A percentile compares a stretch with the other conserved stretches of the same genome.
Evolutionary conservation across 2,329 filamentous ascomycete genomes (phyloP).

Genomic region (Ceratocystis diversiconidia): DNA sequence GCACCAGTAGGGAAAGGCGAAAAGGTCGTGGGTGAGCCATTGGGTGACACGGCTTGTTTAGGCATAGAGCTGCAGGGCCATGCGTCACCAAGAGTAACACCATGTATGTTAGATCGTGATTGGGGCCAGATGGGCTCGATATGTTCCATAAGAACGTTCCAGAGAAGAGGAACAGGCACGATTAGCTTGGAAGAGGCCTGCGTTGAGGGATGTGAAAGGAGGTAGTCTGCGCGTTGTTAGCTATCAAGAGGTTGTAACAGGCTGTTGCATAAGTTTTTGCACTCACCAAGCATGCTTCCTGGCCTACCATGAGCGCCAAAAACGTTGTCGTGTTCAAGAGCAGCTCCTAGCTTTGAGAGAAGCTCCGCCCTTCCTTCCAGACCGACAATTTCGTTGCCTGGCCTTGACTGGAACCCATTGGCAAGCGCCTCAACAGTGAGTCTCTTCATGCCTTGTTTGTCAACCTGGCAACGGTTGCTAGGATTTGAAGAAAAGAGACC

Average conservation of each 20-base stretch:
- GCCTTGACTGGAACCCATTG: constrained; percentile 69
- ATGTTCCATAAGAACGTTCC: constrained; percentile 80
- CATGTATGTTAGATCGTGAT: constrained; percentile 75
- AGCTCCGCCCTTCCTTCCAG: constrained; percentile 73
- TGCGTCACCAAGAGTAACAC: constrained; percentile 76
- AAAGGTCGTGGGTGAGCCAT: constrained; percentile 35
- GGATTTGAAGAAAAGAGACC: constrained; percentile 77
- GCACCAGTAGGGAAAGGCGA: constrained; percentile 33
- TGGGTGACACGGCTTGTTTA: constrained; percentile 26
- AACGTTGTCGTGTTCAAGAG: constrained; percentile 64
- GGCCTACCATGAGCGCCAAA: constrained; percentile 76
- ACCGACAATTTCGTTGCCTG: constrained; percentile 68
- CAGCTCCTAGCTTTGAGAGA: constrained; percentile 58
- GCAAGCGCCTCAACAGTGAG: constrained; percentile 63
- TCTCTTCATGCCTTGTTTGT: constrained; percentile 62
- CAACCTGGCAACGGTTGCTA: constrained; percentile 74
- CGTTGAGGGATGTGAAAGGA: constrained; percentile 82
- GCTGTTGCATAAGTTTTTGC: neutral
- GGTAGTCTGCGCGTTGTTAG: constrained; percentile 51
- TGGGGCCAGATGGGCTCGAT: constrained; percentile 78
- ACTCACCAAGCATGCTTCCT: constrained; percentile 81
- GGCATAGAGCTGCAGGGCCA: constrained; percentile 85
- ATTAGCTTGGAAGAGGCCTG: constrained; percentile 80
- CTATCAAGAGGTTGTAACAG: neutral
- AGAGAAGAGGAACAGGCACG: constrained; percentile 72